phyloP scores from a whole-genome alignment of 768 basidiomycete genomes.

The Infundibulicybe gibba region DNA sequence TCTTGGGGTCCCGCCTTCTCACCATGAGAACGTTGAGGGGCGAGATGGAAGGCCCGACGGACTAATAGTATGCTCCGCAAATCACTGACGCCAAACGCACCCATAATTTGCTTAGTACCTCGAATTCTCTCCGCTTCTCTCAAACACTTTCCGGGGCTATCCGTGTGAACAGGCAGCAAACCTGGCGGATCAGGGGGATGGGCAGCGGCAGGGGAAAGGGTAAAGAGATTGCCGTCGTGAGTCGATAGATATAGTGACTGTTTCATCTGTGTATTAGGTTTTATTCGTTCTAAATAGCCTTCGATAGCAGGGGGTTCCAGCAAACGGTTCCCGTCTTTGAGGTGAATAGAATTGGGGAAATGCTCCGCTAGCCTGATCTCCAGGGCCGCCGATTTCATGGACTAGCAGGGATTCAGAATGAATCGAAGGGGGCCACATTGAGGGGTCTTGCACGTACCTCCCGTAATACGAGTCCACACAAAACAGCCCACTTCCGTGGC shows the following conservation, averaged over 20 bases:
- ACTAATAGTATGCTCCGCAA: conserved; percentile 66
- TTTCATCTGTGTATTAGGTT: conserved; percentile 50
- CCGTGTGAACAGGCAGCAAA: conserved; percentile 19
- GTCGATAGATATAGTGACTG: conserved; percentile 67
- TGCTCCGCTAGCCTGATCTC: conserved; percentile 80
- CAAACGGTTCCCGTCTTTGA: conserved; percentile 45
- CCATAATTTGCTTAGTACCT: conserved; percentile 59
- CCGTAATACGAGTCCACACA: conserved; percentile 72
- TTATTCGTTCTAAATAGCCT: conserved; percentile 78
- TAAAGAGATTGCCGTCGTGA: conserved; percentile 74
- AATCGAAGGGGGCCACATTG: neutral
- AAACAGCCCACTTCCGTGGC: conserved; percentile 63
- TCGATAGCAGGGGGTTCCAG: conserved; percentile 81
- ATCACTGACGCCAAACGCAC: conserved; percentile 68
- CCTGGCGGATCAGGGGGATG: conserved; percentile 73
- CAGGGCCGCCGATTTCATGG: conserved; percentile 44
- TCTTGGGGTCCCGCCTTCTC: conserved; percentile 23
- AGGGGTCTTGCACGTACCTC: conserved; percentile 44
- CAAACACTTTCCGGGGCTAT: conserved; percentile 29
- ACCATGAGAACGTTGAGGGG: conserved; percentile 32
- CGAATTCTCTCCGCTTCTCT: conserved; percentile 55
- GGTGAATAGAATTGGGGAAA: conserved; percentile 41
- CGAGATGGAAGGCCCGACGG: conserved; percentile 53
- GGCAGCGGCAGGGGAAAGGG: conserved; percentile 44
- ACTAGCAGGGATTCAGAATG: conserved; percentile 15